phyloP scores from a whole-genome alignment of 345 rosid genomes.

The Leavenworthia alabamica region DNA sequence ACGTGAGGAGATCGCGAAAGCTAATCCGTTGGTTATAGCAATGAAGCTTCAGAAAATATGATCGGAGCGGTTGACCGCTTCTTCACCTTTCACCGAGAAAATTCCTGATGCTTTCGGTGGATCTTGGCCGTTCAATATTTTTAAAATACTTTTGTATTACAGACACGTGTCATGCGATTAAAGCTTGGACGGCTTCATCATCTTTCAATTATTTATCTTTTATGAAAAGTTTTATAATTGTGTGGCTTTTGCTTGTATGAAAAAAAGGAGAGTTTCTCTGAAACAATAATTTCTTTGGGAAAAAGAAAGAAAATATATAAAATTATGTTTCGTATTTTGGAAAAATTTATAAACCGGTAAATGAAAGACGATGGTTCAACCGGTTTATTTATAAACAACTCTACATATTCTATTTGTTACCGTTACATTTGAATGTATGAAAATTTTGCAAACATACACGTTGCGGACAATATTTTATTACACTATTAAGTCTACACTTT shows the following conservation, averaged over 20 bases:
- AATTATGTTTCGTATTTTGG: background rate
- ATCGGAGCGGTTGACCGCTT: constrained; percentile 24
- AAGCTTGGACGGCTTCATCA: constrained; percentile 14
- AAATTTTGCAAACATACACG: background rate
- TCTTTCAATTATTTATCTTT: constrained; percentile 19
- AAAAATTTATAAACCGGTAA: background rate
- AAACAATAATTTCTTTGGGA: background rate
- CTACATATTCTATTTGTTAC: background rate
- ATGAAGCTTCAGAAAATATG: constrained; percentile 43
- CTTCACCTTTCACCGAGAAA: background rate
- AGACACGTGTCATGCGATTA: constrained; percentile 20
- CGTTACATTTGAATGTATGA: background rate
- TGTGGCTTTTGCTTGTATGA: constrained; percentile 22
- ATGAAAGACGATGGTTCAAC: background rate
- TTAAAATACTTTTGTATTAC: background rate
- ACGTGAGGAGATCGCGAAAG: constrained; percentile 46
- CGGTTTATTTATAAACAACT: too few relatives aligned
- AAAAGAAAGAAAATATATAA: background rate
- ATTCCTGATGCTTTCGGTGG: background rate
- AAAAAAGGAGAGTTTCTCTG: background rate
- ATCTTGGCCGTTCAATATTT: constrained; percentile 28
- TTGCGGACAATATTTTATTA: background rate
- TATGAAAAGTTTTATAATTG: background rate
- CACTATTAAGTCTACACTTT: too few relatives aligned
- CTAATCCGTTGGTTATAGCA: constrained; percentile 44